Base-by-base conservation (phyloP, 2,329 filamentous ascomycete genomes). In the Alternaria sp. region DNA sequence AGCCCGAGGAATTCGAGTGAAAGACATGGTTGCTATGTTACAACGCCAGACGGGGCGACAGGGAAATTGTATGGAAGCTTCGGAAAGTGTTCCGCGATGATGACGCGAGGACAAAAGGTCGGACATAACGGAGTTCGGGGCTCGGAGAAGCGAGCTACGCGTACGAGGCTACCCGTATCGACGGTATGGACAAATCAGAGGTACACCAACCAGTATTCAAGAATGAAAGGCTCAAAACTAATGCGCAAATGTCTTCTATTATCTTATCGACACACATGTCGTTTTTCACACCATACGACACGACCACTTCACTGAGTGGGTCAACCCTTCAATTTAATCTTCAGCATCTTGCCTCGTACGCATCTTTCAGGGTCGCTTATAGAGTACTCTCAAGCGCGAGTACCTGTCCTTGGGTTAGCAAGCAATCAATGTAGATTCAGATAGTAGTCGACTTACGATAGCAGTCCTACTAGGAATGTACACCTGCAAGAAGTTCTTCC, bases 401-500 rank as follows among this genome's bases (percentile, higher is more conserved):
- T 3, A 74, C 55, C 55, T 57, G 26, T 46, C 0, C 2, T 39
- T 18, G n/a, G 32, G 5, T 57, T 46, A 57, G 55, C 24, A 41
- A 1, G 12, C 32, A 18, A 28, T 47, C 26, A 32, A 6, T 32
- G 38, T 11, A 26, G 12, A 30, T 20, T 0, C 5, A 46, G 1
- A 32, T 26, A 16, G 14, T 28, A 12, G 22, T n/a, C 4, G 11
- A 57, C 55, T 58, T 39, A 96, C 94, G 78, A 97, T 82, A 20
- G 93, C 94, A 63, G 91, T 93, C 71, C 94, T 85, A 53, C 88
- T 88, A 16, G 94, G 94, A 62, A 96, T 87, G 77, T 99, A 99
- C 54, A 97, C 87, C 77, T 98, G 95, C 48, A 92, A 88, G 82
- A 92, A 97, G 80, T 98, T 98, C 82, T 87, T 90, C 63, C 95